Conservation (phyloP, 2,329 filamentous ascomycete species). For the Cladosporium halotolerans region DNA sequence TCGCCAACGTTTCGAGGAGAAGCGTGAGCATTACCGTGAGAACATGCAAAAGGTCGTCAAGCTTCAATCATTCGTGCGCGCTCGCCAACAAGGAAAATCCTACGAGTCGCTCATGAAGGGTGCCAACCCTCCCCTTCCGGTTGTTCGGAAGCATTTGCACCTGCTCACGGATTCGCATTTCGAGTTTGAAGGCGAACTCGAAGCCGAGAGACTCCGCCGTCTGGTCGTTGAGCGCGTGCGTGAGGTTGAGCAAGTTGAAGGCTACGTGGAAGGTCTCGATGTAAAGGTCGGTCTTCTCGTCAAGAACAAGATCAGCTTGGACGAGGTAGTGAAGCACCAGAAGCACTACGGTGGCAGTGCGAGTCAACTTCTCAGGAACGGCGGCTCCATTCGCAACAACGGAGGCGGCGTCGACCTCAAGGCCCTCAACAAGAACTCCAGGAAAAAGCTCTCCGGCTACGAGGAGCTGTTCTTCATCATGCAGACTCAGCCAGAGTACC, state of each 20-base stretch:
- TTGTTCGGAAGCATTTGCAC: constrained; percentile 97
- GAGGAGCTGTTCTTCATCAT: constrained; percentile 97
- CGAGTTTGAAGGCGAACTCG: constrained; percentile 97
- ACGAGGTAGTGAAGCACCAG: constrained; percentile 95
- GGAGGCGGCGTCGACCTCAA: constrained; percentile 86
- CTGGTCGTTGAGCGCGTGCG: constrained; percentile 95
- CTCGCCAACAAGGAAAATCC: constrained; percentile 91
- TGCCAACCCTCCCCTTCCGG: constrained; percentile 93
- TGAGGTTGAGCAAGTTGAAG: constrained; percentile 93
- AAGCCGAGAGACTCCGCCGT: constrained; percentile 91
- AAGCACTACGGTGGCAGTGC: constrained; percentile 77
- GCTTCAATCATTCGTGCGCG: constrained; percentile 92
- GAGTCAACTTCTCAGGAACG: constrained; percentile 27
- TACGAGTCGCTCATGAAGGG: constrained; percentile 96
- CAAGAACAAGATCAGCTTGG: constrained; percentile 98
- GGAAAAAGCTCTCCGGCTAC: constrained; percentile 92
- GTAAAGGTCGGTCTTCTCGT: constrained; percentile 98
- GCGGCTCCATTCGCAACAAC: constrained; percentile 48
- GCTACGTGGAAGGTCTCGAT: constrained; percentile 96
- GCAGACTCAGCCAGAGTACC: constrained; percentile 92
- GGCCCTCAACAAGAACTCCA: constrained; percentile 91
- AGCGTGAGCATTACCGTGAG: constrained; percentile 80
- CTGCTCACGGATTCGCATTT: constrained; percentile 97
- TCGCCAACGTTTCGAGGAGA: constrained; percentile 70
- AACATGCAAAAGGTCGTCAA: constrained; percentile 99